These are phyloP conservation scores for Sporisorium sorghi DNA, from an alignment of 1,284 basidiomycete species.

Conservation along the genomic window DNA sequence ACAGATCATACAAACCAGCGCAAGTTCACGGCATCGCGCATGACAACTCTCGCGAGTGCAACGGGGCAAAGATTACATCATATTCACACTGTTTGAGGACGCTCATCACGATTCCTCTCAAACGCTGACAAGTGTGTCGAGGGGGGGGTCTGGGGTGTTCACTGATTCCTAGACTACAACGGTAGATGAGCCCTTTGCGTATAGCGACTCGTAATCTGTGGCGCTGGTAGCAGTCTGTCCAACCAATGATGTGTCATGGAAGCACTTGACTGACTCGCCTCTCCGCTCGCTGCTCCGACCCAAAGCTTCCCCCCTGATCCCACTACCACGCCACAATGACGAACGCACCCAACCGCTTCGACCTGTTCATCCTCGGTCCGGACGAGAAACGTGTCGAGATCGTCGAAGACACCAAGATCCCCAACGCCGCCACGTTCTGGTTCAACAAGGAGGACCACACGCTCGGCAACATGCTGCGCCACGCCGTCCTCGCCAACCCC, in stretches of 20 bases:
- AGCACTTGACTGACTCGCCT: slow-evolving; percentile 14
- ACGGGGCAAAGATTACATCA: slow-evolving; percentile 61
- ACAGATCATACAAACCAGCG: not conserved
- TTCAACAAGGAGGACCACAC: slow-evolving; percentile 98
- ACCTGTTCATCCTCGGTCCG: slow-evolving; percentile 89
- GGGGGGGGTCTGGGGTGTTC: slow-evolving; percentile 38
- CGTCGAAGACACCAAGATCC: slow-evolving; percentile 94
- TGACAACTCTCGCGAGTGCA: not conserved
- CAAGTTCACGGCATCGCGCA: not conserved
- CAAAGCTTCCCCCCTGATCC: not conserved
- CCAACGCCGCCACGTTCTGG: slow-evolving; percentile 93
- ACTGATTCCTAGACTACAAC: slow-evolving; percentile 68
- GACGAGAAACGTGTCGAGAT: slow-evolving; percentile 92
- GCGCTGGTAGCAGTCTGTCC: not conserved
- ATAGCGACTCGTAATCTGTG: not conserved
- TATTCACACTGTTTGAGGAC: slow-evolving; percentile 67
- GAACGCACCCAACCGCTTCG: slow-evolving; percentile 91
- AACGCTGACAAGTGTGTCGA: slow-evolving; percentile 61
- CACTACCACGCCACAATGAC: slow-evolving; percentile 37
- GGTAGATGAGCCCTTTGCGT: slow-evolving; percentile 64
- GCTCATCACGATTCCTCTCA: slow-evolving; percentile 36
- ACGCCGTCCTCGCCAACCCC: slow-evolving; percentile 70
- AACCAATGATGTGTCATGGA: too few species aligned
- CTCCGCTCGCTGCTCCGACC: not conserved
- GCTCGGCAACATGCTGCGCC: slow-evolving; percentile 91